A percentile compares a stretch with the other conserved stretches of the same genome.
phyloP scores from a whole-genome alignment of 1,139 yeast genomes.

The Nakaseomyces sp. region DNA sequence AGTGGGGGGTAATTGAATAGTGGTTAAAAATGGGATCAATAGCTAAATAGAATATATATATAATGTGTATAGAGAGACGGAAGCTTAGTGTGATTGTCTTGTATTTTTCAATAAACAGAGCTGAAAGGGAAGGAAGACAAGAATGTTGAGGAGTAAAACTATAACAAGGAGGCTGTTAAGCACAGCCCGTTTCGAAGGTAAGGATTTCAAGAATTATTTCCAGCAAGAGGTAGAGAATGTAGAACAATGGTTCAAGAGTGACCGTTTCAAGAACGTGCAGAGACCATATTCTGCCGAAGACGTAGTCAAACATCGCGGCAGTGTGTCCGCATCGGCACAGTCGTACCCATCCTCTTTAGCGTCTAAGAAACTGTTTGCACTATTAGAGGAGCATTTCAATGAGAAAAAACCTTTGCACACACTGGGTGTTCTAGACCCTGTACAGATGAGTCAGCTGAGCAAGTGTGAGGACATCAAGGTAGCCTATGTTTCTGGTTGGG shows the following conservation, averaged over 20 bases:
- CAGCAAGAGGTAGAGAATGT: conserved; percentile 29
- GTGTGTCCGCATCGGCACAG: conserved; percentile 32
- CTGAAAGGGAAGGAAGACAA: too few relatives aligned
- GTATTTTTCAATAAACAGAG: too few relatives aligned
- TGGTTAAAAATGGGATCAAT: too few relatives aligned
- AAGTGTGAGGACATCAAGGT: conserved; percentile 41
- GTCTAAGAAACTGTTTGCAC: conserved; percentile 43
- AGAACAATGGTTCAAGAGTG: conserved; percentile 44
- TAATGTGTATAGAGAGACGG: not conserved
- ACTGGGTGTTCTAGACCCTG: conserved; percentile 55
- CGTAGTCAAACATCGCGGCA: conserved; percentile 47
- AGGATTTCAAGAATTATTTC: conserved; percentile 8
- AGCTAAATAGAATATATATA: not conserved
- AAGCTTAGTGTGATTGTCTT: too few relatives aligned
- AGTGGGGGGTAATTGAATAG: too few relatives aligned
- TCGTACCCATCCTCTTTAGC: conserved; percentile 46
- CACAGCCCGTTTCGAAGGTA: not conserved
- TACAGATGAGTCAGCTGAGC: conserved; percentile 51
- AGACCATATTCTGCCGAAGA: conserved; percentile 48
- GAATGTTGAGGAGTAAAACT: not conserved
- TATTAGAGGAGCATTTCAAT: conserved; percentile 37
- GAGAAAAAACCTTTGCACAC: conserved; percentile 46
- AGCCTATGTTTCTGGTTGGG: conserved; percentile 59
- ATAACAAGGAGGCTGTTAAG: not conserved
- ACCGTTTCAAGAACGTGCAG: conserved; percentile 41